These are phyloP conservation scores for Smallanthus sonchifolius DNA, from an alignment of 129 eudicot species.

Conservation along the genomic window DNA sequence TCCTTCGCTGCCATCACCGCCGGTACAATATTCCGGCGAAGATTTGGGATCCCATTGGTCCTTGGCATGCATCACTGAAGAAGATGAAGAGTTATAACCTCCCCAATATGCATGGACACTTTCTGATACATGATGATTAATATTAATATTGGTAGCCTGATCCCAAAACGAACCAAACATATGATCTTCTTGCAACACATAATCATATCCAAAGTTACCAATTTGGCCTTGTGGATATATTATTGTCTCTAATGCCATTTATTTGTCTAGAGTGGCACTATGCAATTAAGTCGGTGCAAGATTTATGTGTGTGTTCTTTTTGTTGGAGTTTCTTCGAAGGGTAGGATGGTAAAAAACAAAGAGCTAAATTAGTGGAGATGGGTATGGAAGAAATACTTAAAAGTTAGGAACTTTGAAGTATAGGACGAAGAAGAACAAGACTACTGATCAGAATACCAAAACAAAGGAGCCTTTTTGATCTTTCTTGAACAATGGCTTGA, in stretches of 20 bases:
- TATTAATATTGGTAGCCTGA: not conserved
- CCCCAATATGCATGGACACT: slow-evolving; percentile 21
- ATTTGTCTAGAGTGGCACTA: not conserved
- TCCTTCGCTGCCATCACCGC: not conserved
- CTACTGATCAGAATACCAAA: not conserved
- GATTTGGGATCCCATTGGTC: slow-evolving; percentile 25
- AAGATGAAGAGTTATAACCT: slow-evolving; percentile 24
- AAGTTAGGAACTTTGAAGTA: not conserved
- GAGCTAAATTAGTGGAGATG: not conserved
- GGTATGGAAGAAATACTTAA: not conserved
- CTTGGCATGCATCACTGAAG: not conserved
- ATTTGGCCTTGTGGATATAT: slow-evolving; percentile 44
- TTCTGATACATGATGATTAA: not conserved
- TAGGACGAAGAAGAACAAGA: not conserved
- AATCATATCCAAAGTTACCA: slow-evolving; percentile 27
- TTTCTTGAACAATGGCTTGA: not conserved
- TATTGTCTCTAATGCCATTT: slow-evolving; percentile 60
- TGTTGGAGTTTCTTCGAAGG: not conserved
- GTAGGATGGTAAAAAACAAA: not conserved
- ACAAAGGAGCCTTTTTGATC: not conserved
- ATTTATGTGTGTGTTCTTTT: not conserved
- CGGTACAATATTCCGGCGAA: slow-evolving; percentile 35
- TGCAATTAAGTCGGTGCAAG: too few relatives aligned
- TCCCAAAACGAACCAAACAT: slow-evolving; percentile 20
- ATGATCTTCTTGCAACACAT: slow-evolving; percentile 24